Base-by-base conservation (phyloP, 345 rosid species). In the Fremontodendron californicum region DNA sequence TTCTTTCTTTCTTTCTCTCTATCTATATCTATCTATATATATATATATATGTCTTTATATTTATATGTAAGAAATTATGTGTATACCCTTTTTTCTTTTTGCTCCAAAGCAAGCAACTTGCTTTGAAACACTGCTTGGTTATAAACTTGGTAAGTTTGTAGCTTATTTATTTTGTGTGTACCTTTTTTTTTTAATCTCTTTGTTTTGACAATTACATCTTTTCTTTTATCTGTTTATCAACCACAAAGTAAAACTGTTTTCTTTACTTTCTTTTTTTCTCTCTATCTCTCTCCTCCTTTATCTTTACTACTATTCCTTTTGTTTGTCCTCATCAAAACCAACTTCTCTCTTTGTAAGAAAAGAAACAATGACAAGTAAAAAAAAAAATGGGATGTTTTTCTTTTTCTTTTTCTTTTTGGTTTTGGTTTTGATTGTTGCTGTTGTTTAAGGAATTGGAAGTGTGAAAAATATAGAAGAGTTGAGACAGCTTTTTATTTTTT, bases 221-320 rank as follows among this genome's bases (percentile, higher is more conserved):
- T 16, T 71, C n/a, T 73, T 57, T 76, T 15, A 54, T n/a, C 66
- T 72, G 82, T 72, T 81, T 79, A 80, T 80, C 77, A 75, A 72
- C 83, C 81, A 80, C 82, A 80, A 79, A 78, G 80, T 68, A 51
- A 35, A 68, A 21, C 33, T n/a, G n/a, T n/a, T n/a, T n/a, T 68
- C 52, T 27, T 71, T 16, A 40, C 42, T 71, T 6, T 62, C 79
- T 67, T 75, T 74, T 66, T 79, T n/a, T n/a, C n/a, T n/a, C n/a
- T n/a, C n/a, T n/a, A n/a, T 80, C 84, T 74, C 76, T 76, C 55
- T 72, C 77, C 67, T 74, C 61, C 79, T 80, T 80, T 67, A 51
- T 48, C 49, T 74, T 82, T 67, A 33, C 35, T 33, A 49, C 70
- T 63, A 8, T 79, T 68, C 78, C 52, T 31, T 46, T 80, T 78